Percentiles rank a stretch among this genome's conserved stretches.
phyloP scores from a whole-genome alignment of 352 stramenopile species.

The Pythium guiyangense region DNA sequence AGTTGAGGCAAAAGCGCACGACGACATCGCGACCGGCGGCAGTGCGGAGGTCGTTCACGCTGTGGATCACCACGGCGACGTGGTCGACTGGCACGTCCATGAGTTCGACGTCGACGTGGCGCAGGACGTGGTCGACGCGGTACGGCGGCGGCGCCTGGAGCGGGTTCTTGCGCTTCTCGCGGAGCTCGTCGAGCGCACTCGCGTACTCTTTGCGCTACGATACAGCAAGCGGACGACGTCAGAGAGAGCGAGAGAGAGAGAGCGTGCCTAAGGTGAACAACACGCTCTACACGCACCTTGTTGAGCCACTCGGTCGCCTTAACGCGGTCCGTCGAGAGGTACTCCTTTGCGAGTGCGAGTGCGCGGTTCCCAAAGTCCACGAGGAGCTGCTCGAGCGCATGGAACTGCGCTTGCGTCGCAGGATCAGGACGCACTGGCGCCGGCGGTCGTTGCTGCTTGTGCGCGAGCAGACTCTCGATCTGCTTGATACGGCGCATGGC shows the following conservation, averaged over 20 bases:
- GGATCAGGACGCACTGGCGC: slow-evolving; percentile 15
- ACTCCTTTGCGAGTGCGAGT: slow-evolving; percentile 41
- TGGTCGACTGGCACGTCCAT: slow-evolving; percentile 41
- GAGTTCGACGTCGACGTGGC: slow-evolving; percentile 42
- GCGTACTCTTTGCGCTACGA: slow-evolving; percentile 58
- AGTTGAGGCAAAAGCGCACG: slow-evolving; percentile 74
- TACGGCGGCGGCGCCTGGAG: slow-evolving; percentile 46
- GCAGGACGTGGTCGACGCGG: slow-evolving; percentile 28
- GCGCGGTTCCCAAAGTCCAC: slow-evolving; percentile 64
- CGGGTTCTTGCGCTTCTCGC: slow-evolving; percentile 39
- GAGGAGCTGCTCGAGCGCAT: slow-evolving; percentile 57
- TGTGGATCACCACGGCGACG: slow-evolving; percentile 43
- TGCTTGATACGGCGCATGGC: slow-evolving; percentile 66
- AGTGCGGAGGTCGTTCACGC: slow-evolving; percentile 35
- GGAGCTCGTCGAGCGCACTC: slow-evolving; percentile 40
- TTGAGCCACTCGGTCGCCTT: slow-evolving; percentile 49
- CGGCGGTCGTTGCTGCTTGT: slow-evolving; percentile 26
- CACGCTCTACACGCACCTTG: slow-evolving; percentile 56
- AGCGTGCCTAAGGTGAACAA: too few relatives aligned
- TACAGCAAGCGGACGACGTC: too few relatives aligned
- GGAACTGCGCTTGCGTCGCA: slow-evolving; percentile 26
- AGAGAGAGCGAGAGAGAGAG: too few relatives aligned
- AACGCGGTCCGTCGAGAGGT: slow-evolving; percentile 37
- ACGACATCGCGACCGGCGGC: slow-evolving; percentile 47
- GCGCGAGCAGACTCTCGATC: slow-evolving; percentile 52